Conservation (phyloP, 2,329 filamentous ascomycete species). For the Aspergillus quadricinctus region DNA sequence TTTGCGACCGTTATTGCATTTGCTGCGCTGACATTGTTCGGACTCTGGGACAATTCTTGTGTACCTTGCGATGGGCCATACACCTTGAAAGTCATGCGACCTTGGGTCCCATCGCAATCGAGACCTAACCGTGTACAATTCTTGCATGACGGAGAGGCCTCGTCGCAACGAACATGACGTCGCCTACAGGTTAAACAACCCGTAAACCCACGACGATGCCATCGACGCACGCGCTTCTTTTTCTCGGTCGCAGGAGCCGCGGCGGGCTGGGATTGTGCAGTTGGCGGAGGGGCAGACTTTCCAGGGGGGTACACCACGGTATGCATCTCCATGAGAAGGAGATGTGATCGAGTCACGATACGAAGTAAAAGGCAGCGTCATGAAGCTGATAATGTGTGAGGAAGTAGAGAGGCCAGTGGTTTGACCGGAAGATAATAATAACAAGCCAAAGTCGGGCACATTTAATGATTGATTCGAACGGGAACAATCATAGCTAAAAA, state of each 20-base stretch:
- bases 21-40: not conserved
- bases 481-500: not conserved
- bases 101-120: slow-evolving; percentile 32
- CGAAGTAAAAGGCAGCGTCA: slow-evolving; percentile 18
- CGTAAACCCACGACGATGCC: slow-evolving; percentile 41
- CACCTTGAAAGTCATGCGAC: slow-evolving; percentile 36
- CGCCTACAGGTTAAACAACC: slow-evolving; percentile 39
- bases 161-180: slow-evolving; percentile 38
- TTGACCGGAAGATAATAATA: not conserved
- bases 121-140: slow-evolving; percentile 34
- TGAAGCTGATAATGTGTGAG: slow-evolving; percentile 12
- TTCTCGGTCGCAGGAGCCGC: slow-evolving; percentile 16
- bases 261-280: slow-evolving; percentile 7
- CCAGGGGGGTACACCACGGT: slow-evolving; percentile 17
- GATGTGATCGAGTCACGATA: slow-evolving; percentile 7
- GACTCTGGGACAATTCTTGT: slow-evolving; percentile 5
- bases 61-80: slow-evolving; percentile 27
- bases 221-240: slow-evolving; percentile 33
- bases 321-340: slow-evolving; percentile 26
- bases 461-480: not conserved
- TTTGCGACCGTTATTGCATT: not conserved
- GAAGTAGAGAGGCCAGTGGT: not conserved
- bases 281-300: slow-evolving; percentile 11
- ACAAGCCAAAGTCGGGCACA: not conserved
- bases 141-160: slow-evolving; percentile 33